Evolutionary conservation across 495 filamentous ascomycete species (phyloP).

Genomic region (Xylaria intraflava): DNA sequence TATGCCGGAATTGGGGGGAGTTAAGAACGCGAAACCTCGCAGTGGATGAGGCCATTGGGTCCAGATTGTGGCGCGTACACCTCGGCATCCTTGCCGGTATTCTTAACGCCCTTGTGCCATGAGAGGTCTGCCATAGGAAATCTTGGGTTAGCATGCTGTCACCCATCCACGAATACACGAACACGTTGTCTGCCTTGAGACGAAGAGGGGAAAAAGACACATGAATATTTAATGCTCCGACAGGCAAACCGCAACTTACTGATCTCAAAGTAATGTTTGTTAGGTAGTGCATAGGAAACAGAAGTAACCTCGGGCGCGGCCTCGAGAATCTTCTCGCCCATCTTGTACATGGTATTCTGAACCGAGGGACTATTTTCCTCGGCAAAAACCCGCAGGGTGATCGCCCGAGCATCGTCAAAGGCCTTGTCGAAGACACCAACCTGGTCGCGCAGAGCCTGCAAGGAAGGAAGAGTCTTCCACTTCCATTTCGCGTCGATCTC

Average conservation of each 20-base stretch:
- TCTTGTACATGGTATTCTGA: constrained; percentile 98
- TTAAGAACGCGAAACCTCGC: constrained; percentile 67
- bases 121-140: constrained; percentile 59
- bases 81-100: constrained; percentile 93
- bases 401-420: constrained; percentile 65
- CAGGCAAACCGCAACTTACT: constrained; percentile 55
- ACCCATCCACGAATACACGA: not conserved
- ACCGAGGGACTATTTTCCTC: constrained; percentile 85
- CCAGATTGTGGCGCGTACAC: constrained; percentile 90
- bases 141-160: not conserved
- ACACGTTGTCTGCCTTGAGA: not conserved
- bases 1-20: constrained; percentile 17
- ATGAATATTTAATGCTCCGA: too few species aligned
- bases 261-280: constrained; percentile 98
- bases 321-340: constrained; percentile 81
- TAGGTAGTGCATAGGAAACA: constrained; percentile 80
- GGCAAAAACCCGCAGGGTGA: constrained; percentile 90
- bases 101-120: constrained; percentile 96
- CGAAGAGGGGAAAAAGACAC: not conserved
- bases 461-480: constrained; percentile 62
- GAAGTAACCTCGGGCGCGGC: constrained; percentile 62
- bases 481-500: constrained; percentile 81
- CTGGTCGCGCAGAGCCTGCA: constrained; percentile 62
- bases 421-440: constrained; percentile 67
- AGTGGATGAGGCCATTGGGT: constrained; percentile 94